Base-by-base conservation (phyloP, 1,139 yeast genomes). In the Tardiomyces depauwii region DNA sequence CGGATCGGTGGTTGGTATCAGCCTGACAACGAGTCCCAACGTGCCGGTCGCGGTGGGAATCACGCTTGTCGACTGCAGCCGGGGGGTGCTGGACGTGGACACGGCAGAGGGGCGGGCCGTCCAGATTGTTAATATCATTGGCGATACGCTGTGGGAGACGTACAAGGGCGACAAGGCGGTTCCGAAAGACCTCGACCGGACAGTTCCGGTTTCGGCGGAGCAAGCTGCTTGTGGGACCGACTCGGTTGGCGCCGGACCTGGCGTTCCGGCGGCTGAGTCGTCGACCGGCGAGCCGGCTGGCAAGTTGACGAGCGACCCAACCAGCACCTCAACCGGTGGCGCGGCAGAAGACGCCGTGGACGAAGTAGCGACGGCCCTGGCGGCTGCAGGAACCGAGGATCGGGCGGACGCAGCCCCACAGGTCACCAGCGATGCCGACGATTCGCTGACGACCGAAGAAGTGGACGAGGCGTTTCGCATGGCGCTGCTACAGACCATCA, bases 31-130 rank as follows among this genome's bases (percentile, higher is more conserved):
- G n/a, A 59, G 70, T 21, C 94, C 95, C 0, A 63, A 73, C 2
- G 81, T 82, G 13, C 73, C 80, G 0, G 72, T 78, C 57, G 96
- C 96, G 0, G 75, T 89, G 30, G 98, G 98, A 0, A 60, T 71
- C 5, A 78, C 87, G 33, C 63, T 67, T 33, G 56, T 77, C 55
- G 76, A 84, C 56, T 58, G 86, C 58, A 49, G 54, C 23, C 43
- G 56, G 10, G 36, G 36, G 3, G 36, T 30, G n/a, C 16, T 30
- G 36, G 36, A 30, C 10, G 5, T 11, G 11, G 16, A 12, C 16
- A 5, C 36, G 3, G 25, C 25, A 4, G 16, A 30, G 16, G 36
- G 36, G 4, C n/a, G 36, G 5, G 36, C 36, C 10, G 63, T 67
- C 10, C 53, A 55, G 48, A 56, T 63, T 28, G 60, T 67, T 30